Evolutionary conservation across 1,284 basidiomycete genomes (phyloP).

Genomic region (Rhodofomes roseus): DNA sequence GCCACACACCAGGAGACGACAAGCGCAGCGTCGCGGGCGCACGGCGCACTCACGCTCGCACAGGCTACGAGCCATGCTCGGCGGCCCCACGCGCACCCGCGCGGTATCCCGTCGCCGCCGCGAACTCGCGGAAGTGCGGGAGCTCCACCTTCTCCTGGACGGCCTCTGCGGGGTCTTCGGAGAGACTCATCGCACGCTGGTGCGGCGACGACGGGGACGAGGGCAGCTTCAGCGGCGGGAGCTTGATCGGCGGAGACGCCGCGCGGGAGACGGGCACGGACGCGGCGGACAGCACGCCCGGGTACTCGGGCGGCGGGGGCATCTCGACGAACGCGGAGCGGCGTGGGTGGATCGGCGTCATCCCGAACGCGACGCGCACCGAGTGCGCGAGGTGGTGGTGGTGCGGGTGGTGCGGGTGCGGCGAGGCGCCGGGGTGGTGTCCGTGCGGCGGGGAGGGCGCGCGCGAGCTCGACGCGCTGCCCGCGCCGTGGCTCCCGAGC

Average conservation of each 20-base stretch:
- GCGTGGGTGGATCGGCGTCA: constrained; percentile 73
- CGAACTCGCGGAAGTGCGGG: constrained; percentile 60
- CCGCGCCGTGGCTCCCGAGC: constrained; percentile 27
- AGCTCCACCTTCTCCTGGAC: constrained; percentile 38
- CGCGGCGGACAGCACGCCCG: constrained; percentile 13
- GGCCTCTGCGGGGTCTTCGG: constrained; percentile 21
- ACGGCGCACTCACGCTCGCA: neutral
- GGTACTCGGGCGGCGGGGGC: constrained; percentile 15
- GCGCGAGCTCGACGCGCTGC: constrained; percentile 45
- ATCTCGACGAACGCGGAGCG: constrained; percentile 24
- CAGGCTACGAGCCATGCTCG: constrained; percentile 4
- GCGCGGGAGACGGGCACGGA: constrained; percentile 55
- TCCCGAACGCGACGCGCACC: constrained; percentile 81
- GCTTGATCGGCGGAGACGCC: constrained; percentile 62
- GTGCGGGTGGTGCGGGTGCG: constrained; percentile 10
- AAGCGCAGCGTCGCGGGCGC: neutral
- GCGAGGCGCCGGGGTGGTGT: neutral
- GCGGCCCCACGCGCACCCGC: neutral
- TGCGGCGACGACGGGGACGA: constrained; percentile 26
- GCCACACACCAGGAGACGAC: neutral
- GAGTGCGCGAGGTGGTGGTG: constrained; percentile 74
- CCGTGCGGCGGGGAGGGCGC: constrained; percentile 44
- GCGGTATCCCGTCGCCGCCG: constrained; percentile 41
- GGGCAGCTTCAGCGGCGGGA: constrained; percentile 58
- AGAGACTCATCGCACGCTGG: constrained; percentile 11